Evolutionary conservation across 2,329 filamentous ascomycete species (phyloP), one percentile per base, ranked within the genome.

Genomic region (Torrubiellomyces zombiae): DNA sequence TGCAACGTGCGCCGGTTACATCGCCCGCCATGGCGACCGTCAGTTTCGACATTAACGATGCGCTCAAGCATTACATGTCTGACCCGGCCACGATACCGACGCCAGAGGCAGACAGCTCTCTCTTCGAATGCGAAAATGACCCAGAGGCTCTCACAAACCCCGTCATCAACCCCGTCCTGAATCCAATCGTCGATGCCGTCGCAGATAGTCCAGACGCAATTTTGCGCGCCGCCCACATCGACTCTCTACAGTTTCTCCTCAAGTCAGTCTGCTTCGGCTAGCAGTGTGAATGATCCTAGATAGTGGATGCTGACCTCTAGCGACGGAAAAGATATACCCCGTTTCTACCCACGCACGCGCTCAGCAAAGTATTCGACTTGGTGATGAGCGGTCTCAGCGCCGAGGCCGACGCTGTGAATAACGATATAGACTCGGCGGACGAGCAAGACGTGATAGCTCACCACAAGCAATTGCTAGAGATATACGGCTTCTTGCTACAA

Each of bases 31-130:
- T 76, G 73, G 76, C 62, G 44, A 78, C 78, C 58, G 67, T 83
- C 48, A 67, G 75, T 44, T 98, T 98, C 57, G 81, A 95, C 51
- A 81, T 98, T 53, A 93, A 94, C 51, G 78, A 93, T 59, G 82
- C 83, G 37, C 76, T 95, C 51, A 94, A 93, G 63, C 70, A 81
- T 49, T 98, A 94, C 56, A 80, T 94, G 67, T 91, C 82, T 55
- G 86, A 95, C 49, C 86, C 89, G 7, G 62, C 73, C 22, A 68
- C 71, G 19, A 78, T 95, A 28, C 62, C 77, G 6, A 94, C 85
- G 3, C 75, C 79, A 21, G 86, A 95, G 49, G 89, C 85, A 28
- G 78, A 89, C 39, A 54, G 73, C 21, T 69, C 77, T 31, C 69
- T 98, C 12, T 64, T 83, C 40, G 86, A 95, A 47, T 91, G 81